Base-by-base conservation (phyloP, 2,329 filamentous ascomycete species). In the Nectriaceae sp. region DNA sequence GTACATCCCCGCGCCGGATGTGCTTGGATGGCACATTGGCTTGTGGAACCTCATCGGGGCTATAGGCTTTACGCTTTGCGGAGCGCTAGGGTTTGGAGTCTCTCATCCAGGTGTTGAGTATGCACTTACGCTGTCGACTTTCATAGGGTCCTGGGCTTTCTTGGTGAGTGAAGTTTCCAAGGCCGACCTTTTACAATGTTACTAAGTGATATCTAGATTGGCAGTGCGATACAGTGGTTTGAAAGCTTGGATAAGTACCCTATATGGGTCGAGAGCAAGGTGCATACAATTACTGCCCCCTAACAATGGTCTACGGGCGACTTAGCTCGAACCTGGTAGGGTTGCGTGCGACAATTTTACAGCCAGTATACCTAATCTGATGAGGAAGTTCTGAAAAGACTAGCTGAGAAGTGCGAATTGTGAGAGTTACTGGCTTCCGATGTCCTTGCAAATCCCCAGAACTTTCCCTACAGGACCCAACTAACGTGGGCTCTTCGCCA, bases 11-110 rank as follows among this genome's bases (percentile, higher is more conserved):
- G 80, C 82, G 0, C 72, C 71, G 3, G 61, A 65, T 3, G 70
- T 82, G 1, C 71, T 88, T 2, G 84, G 84, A 3, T 88, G 84
- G 85, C 82, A 87, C 63, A 79, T 88, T 55, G 84, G 82, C 0
- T 65, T 78, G 8, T 88, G 83, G 82, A 88, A 87, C 56, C 64
- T 85, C 2, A 69, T 87, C 18, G 85, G 85, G 1, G 78, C 78
- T 2, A 58, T 87, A 20, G 84, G 84, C 0, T 87, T 87, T 60
- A 85, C 80, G 4, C 69, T 83, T 0, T 83, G 79, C 50, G 80
- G 79, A n/a, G 80, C 75, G 2, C 60, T 84, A 22, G 81, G 80
- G 0, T 80, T 77, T 45, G 78, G 67, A 11, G 64, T 61, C 6
- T 66, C 61, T 20, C 65, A 70, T 45, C 67, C 49, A 11, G 55